Percentiles rank a stretch among this genome's conserved stretches.
Conservation (phyloP, 441 rosid genomes). For the Heliophila coronopifolia region DNA sequence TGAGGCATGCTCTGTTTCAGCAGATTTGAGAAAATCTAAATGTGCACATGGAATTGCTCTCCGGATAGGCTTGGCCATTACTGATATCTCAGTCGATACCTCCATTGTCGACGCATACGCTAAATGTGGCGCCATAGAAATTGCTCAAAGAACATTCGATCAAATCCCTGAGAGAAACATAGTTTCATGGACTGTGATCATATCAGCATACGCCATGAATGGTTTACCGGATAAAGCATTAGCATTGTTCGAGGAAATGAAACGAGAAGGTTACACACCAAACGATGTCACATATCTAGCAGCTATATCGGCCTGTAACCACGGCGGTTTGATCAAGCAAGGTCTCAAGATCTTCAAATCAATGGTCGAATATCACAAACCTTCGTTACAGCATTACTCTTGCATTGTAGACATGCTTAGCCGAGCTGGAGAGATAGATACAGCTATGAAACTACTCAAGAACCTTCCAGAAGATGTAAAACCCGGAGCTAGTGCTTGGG, state of each 20-base stretch:
- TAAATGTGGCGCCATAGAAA: conserved; percentile 39
- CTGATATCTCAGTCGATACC: conserved; percentile 38
- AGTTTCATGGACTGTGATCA: conserved; percentile 49
- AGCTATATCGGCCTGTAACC: conserved; percentile 54
- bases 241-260: conserved; percentile 36
- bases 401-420: conserved; percentile 51
- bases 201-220: conserved; percentile 49
- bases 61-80: conserved; percentile 34
- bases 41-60: conserved; percentile 49
- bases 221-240: conserved; percentile 46
- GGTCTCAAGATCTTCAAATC: conserved; percentile 42
- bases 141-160: conserved; percentile 39
- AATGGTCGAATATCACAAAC: conserved; percentile 35
- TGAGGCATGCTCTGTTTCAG: conserved; percentile 41
- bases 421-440: conserved; percentile 46
- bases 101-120: conserved; percentile 49
- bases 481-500: conserved; percentile 46
- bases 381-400: conserved; percentile 41
- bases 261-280: conserved; percentile 33
- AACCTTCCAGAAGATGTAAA: conserved; percentile 34
- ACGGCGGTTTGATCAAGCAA: conserved; percentile 42
- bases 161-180: conserved; percentile 33
- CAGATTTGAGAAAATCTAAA: conserved; percentile 38
- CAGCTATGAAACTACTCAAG: conserved; percentile 37
- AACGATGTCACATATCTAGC: conserved; percentile 44